Percentiles rank a stretch among this genome's conserved stretches.
Evolutionary conservation across 768 basidiomycete species (phyloP).

Genomic region (Macrolepiota albuminosa): DNA sequence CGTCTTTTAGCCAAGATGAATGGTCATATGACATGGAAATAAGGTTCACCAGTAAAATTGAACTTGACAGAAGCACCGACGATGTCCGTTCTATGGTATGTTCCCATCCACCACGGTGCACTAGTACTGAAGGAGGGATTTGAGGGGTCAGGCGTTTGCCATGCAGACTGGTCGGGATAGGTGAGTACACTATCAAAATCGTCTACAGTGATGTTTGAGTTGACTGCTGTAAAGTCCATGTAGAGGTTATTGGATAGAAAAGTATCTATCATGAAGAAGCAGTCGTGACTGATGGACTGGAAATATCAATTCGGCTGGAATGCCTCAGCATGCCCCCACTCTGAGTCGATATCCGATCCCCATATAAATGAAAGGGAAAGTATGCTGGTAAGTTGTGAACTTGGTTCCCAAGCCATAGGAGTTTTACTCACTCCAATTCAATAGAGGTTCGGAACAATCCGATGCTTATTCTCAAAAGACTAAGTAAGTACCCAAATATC

Average conservation of each 20-base stretch:
- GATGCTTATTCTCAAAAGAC: background rate
- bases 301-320: background rate
- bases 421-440: background rate
- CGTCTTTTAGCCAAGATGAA: background rate
- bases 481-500: too few species aligned
- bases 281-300: background rate
- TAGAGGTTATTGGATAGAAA: background rate
- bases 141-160: constrained; percentile 46
- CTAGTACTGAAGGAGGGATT: constrained; percentile 28
- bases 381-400: background rate
- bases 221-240: constrained; percentile 41
- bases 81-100: constrained; percentile 36
- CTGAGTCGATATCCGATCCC: background rate
- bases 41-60: constrained; percentile 37
- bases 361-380: too few species aligned
- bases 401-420: too few species aligned
- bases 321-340: background rate
- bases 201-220: constrained; percentile 40
- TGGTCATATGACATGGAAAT: background rate
- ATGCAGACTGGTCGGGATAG: constrained; percentile 33
- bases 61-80: constrained; percentile 31
- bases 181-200: constrained; percentile 43
- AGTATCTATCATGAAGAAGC: background rate
- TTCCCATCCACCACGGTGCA: constrained; percentile 36
- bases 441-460: background rate